phyloP scores from a whole-genome alignment of 1,284 basidiomycete species.

The Puccinia horiana region DNA sequence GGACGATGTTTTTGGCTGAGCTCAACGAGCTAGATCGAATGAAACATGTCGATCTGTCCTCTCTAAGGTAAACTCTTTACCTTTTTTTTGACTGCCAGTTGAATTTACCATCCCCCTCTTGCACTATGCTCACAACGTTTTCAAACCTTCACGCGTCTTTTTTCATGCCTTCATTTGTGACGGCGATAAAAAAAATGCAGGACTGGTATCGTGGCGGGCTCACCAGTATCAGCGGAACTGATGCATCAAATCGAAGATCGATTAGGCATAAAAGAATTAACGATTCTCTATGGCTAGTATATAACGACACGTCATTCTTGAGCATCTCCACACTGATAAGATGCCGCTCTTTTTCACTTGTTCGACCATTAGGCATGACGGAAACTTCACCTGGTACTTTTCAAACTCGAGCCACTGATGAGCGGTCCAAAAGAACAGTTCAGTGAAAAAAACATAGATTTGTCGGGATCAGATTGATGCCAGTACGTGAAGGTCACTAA shows the following conservation, averaged over 20 bases:
- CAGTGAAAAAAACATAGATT: not conserved
- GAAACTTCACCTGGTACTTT: constrained; percentile 46
- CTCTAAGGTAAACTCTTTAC: constrained; percentile 26
- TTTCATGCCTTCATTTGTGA: not conserved
- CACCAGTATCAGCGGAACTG: constrained; percentile 46
- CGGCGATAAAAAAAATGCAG: not conserved
- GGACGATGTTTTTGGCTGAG: constrained; percentile 56
- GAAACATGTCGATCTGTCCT: constrained; percentile 27
- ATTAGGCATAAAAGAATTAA: constrained; percentile 50
- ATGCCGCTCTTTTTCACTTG: not conserved
- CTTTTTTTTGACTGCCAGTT: not conserved
- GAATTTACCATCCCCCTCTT: not conserved
- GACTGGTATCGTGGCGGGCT: constrained; percentile 50
- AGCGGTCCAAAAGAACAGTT: constrained; percentile 19
- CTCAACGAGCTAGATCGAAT: constrained; percentile 53
- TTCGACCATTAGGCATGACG: constrained; percentile 34
- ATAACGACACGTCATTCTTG: not conserved
- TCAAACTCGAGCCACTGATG: constrained; percentile 14
- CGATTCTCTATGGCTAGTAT: constrained; percentile 50
- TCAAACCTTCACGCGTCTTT: not conserved
- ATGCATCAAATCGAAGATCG: constrained; percentile 45
- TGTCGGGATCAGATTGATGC: not conserved
- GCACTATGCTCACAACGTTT: not conserved
- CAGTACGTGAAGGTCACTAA: not conserved
- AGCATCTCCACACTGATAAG: not conserved